Percentiles rank a stretch among this genome's conserved stretches.
These are phyloP conservation scores for Diaporthe vexans DNA, from an alignment of 2,329 filamentous ascomycete species.

Conservation along the genomic window DNA sequence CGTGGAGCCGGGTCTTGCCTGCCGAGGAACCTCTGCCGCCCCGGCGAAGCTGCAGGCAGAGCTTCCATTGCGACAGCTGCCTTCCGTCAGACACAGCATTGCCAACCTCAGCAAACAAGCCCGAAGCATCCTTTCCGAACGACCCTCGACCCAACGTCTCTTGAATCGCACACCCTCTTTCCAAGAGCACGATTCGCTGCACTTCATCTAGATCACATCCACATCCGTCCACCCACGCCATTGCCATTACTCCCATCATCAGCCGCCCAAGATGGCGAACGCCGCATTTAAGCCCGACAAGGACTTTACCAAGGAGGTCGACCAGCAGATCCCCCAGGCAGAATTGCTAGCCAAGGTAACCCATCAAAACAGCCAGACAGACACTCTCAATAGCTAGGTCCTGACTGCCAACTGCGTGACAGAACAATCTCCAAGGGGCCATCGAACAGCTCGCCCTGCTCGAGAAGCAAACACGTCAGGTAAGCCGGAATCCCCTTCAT, in stretches of 20 bases:
- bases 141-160: neutral
- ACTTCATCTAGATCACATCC: neutral
- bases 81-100: slow-evolving; percentile 10
- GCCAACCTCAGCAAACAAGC: neutral
- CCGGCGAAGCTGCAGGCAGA: slow-evolving; percentile 41
- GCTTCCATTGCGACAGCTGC: slow-evolving; percentile 42
- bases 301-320: slow-evolving; percentile 97
- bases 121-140: neutral
- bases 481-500: slow-evolving; percentile 55
- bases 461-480: slow-evolving; percentile 98
- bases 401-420: slow-evolving; percentile 18
- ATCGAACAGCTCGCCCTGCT: slow-evolving; percentile 93
- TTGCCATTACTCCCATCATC: neutral
- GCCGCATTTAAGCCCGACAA: slow-evolving; percentile 92
- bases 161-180: neutral
- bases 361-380: no score
- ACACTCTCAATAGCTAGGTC: no score
- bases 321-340: slow-evolving; percentile 90
- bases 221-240: no score
- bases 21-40: slow-evolving; percentile 20
- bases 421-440: slow-evolving; percentile 85
- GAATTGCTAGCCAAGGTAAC: slow-evolving; percentile 88
- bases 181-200: neutral
- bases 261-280: slow-evolving; percentile 78
- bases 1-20: slow-evolving; percentile 26